Percentiles rank a stretch among this genome's conserved stretches.
Evolutionary conservation across 2,329 filamentous ascomycete species (phyloP).

Genomic region (Acrodontium crateriforme): DNA sequence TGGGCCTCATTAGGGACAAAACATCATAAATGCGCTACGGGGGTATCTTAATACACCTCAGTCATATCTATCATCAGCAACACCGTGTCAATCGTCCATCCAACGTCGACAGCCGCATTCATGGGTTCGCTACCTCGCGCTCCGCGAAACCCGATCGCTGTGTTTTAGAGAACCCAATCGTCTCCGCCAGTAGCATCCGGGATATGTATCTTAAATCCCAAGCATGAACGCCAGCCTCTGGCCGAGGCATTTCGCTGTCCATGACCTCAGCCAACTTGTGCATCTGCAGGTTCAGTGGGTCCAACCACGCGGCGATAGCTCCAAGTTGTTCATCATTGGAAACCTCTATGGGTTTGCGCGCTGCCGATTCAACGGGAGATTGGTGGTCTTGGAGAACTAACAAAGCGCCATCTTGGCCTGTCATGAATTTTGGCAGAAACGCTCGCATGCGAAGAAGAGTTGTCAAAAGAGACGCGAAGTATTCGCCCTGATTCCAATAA

Average conservation of each 20-base stretch:
- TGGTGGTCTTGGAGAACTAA: constrained; percentile 9
- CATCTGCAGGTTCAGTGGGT: constrained; percentile 6
- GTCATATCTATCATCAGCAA: too few relatives aligned
- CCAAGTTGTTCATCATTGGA: constrained; percentile 1
- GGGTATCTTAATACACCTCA: too few relatives aligned
- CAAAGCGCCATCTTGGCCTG: constrained; percentile 22
- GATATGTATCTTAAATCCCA: constrained; percentile 15
- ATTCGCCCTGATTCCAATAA: constrained; percentile 40
- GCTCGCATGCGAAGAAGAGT: constrained; percentile 46
- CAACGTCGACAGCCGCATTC: too few relatives aligned
- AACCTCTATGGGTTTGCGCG: too few relatives aligned
- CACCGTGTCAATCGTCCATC: too few relatives aligned
- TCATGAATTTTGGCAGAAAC: constrained; percentile 27
- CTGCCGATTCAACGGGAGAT: constrained; percentile 1
- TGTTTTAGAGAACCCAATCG: too few relatives aligned
- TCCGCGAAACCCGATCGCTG: too few relatives aligned
- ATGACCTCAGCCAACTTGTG: constrained; percentile 5
- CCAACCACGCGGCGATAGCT: constrained; percentile 8
- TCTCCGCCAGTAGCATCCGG: constrained; percentile 9
- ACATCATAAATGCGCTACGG: too few relatives aligned
- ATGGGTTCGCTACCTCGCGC: too few relatives aligned
- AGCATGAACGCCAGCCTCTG: constrained; percentile 1
- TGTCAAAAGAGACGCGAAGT: constrained; percentile 43
- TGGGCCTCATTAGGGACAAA: too few relatives aligned
- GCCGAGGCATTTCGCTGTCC: constrained; percentile 4